Percentiles rank a stretch among this genome's conserved stretches.
Conservation (phyloP, 257 asterid species). For the Mitragyna speciosa region DNA sequence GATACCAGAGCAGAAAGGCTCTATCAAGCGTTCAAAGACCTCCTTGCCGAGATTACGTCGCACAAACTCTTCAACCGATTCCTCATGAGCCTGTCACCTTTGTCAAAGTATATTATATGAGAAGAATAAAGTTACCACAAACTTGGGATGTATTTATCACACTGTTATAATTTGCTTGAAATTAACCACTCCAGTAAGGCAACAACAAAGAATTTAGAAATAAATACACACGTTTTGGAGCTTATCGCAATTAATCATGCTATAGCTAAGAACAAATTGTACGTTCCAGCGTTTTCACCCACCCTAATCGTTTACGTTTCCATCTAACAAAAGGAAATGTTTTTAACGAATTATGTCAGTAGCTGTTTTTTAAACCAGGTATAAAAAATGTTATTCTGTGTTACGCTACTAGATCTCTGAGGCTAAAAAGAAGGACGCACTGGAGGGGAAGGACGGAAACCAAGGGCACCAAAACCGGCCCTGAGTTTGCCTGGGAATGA, state of each 20-base stretch:
- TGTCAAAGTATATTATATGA: constrained; percentile 40
- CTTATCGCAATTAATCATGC: not conserved
- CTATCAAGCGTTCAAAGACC: constrained; percentile 94
- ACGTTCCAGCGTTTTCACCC: not conserved
- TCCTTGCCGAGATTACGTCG: constrained; percentile 91
- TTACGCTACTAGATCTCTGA: no score
- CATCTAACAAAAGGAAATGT: not conserved
- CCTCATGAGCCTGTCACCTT: constrained; percentile 90
- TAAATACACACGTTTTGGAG: not conserved
- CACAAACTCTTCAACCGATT: constrained; percentile 92
- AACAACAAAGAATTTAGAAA: not conserved
- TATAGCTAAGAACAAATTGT: not conserved
- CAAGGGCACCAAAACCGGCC: constrained; percentile 96
- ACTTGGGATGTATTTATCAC: not conserved
- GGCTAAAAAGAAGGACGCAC: constrained; percentile 55
- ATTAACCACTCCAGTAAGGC: not conserved
- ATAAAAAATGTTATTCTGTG: no score
- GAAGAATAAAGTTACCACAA: constrained; percentile 1
- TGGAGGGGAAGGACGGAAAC: constrained; percentile 90
- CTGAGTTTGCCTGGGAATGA: constrained; percentile 79
- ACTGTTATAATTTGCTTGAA: not conserved
- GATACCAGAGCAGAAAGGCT: constrained; percentile 96
- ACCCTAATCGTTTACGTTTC: not conserved
- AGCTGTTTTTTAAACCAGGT: no score
- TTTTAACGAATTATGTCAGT: not conserved